A percentile compares a stretch with the other conserved stretches of the same genome.
Evolutionary conservation across 2,329 filamentous ascomycete genomes (phyloP).

Genomic region (Aspergillus melleus): DNA sequence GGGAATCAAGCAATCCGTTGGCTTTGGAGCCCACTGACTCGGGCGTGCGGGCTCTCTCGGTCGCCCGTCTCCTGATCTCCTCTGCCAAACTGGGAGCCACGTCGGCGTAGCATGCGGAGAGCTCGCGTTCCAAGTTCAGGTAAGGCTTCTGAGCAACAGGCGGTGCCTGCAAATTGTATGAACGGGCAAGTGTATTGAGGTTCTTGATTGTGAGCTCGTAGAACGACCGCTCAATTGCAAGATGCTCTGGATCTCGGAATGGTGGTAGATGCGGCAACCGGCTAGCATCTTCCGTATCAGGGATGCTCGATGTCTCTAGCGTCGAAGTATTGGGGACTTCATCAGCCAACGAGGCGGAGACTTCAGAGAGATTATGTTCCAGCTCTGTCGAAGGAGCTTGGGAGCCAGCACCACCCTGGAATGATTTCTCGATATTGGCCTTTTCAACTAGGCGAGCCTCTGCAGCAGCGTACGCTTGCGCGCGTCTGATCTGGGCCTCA

Average conservation of each 20-base stretch:
- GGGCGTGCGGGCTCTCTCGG: constrained; percentile 44
- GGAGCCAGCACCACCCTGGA: constrained; percentile 15
- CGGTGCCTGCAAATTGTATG: constrained; percentile 94
- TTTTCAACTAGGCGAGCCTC: constrained; percentile 53
- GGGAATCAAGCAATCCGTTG: constrained; percentile 61
- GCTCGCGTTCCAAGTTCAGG: constrained; percentile 77
- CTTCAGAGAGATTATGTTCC: not conserved
- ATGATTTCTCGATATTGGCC: constrained; percentile 25
- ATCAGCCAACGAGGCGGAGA: not conserved
- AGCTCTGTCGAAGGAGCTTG: constrained; percentile 14
- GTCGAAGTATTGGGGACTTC: constrained; percentile 6
- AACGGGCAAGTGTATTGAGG: constrained; percentile 76
- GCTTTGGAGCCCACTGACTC: constrained; percentile 28
- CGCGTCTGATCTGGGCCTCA: constrained; percentile 69
- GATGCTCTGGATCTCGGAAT: constrained; percentile 78
- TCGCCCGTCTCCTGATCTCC: constrained; percentile 70
- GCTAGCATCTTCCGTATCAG: constrained; percentile 12
- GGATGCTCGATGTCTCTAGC: not conserved
- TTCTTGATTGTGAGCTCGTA: constrained; percentile 72
- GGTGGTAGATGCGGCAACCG: constrained; percentile 52
- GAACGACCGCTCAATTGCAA: constrained; percentile 71
- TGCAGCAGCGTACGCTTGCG: constrained; percentile 71
- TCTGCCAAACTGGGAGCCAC: constrained; percentile 74
- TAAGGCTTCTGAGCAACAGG: constrained; percentile 92
- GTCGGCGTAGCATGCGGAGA: constrained; percentile 78